Evolutionary conservation across 192 early-diverging fungal genomes (phyloP).

Genomic region (Haplosporangium gracile): DNA sequence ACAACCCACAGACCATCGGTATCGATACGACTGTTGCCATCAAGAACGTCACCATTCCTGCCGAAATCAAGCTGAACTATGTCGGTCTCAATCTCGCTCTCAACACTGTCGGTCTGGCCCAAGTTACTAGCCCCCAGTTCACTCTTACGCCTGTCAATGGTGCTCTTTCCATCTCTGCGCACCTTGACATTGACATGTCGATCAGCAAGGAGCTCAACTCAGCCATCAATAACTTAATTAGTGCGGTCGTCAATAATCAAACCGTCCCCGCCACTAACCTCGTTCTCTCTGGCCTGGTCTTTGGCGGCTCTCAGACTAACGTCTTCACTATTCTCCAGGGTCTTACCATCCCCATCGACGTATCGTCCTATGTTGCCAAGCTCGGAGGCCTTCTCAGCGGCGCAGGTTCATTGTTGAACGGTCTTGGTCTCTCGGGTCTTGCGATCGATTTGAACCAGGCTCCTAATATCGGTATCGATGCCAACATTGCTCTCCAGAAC

Average conservation of each 20-base stretch:
- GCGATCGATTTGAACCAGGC: constrained; percentile 47
- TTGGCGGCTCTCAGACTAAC: constrained; percentile 38
- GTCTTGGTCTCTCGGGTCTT: constrained; percentile 34
- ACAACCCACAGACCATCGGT: constrained; percentile 42
- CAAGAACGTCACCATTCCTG: constrained; percentile 45
- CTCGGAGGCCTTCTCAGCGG: constrained; percentile 25
- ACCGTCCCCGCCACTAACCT: constrained; percentile 22
- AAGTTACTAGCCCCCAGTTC: constrained; percentile 26
- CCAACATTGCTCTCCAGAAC: constrained; percentile 25
- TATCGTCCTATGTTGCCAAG: constrained; percentile 30
- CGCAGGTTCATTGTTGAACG: constrained; percentile 32
- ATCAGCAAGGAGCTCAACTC: constrained; percentile 14
- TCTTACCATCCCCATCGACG: constrained; percentile 24
- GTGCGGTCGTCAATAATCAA: constrained; percentile 19
- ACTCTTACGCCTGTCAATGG: constrained; percentile 17
- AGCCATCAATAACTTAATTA: constrained; percentile 22
- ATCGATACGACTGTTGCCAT: constrained; percentile 28
- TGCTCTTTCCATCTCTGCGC: constrained; percentile 33
- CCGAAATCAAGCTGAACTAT: constrained; percentile 47
- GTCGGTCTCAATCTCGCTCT: constrained; percentile 36
- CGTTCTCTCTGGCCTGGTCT: constrained; percentile 24
- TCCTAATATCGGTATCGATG: constrained; percentile 33
- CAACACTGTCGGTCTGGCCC: constrained; percentile 16
- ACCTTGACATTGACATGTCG: constrained; percentile 14
- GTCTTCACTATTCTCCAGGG: constrained; percentile 44